Evolutionary conservation across 139 green algal genomes (phyloP), one percentile per base, ranked within the genome.

Genomic region (Raphidocelis subcapitata): DNA sequence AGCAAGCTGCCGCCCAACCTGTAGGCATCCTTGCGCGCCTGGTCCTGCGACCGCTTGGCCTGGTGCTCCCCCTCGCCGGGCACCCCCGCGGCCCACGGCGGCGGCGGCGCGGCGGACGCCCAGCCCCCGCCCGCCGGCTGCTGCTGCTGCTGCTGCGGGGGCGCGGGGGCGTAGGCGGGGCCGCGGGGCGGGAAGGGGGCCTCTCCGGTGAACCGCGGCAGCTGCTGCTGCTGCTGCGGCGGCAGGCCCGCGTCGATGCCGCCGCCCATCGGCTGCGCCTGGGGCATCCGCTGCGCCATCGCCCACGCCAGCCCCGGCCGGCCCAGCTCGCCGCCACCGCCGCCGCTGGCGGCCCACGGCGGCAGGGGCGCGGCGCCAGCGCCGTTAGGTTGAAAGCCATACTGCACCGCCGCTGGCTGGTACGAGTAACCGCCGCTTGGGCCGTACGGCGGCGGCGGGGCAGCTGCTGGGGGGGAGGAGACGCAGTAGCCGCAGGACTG

Each of bases 141-240:
- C 46, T 72, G 65, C 65, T 62, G 65, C 65, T 61, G 47, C 47
- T 72, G 65, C 29, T 72, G 47, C 49, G 31, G 47, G 21, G 37
- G 60, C 24, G 55, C n/a, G 55, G 26, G 10, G 24, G 26, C 26
- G 49, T 20, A 57, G 28, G 21, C 12, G 21, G 3, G 14, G 15
- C 26, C 55, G 26, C 14, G 24, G 10, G 10, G 55, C 26, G 8
- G 55, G 26, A 31, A 28, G 32, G n/a, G 5, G 0, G 26, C 1
- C 14, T 70, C 15, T 36, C n/a, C 64, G 16, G 8, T 49, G 37
- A 41, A 41, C 37, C 59, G 64, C 63, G 24, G 41, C 47, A 31
- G 64, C 64, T 70, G 64, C 64, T 70, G 64, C 46, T 70, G 64
- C 16, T 62, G 55, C 16, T 20, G 12, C 55, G 15, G 55, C 26